These are phyloP conservation scores for Yarrowia sp. DNA, from an alignment of 805 yeast genomes.

Conservation along the genomic window DNA sequence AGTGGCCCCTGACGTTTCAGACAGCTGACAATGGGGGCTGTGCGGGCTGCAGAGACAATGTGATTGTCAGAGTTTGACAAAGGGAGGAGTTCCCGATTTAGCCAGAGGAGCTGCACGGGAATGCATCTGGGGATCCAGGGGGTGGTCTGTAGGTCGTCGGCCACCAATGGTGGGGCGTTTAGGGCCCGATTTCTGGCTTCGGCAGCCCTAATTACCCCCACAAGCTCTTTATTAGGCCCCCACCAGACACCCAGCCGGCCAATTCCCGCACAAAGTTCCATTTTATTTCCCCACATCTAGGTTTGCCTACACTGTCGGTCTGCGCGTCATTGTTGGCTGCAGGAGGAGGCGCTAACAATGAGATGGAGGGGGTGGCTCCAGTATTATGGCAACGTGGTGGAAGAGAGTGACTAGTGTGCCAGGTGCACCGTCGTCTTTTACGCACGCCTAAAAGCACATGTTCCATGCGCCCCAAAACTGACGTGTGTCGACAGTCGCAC, in stretches of 20 bases:
- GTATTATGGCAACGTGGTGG: not conserved
- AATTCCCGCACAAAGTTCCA: not conserved
- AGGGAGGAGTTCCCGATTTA: not conserved
- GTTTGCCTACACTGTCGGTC: too few species aligned
- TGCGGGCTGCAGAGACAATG: constrained; percentile 24
- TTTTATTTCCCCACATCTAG: not conserved
- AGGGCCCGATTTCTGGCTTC: too few species aligned
- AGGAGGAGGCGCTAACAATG: not conserved
- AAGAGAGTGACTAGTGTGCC: too few species aligned
- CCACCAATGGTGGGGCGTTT: not conserved
- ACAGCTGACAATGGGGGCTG: constrained; percentile 19
- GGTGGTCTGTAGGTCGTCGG: not conserved
- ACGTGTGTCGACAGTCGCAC: too few species aligned
- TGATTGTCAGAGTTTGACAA: constrained; percentile 26
- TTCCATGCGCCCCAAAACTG: too few species aligned
- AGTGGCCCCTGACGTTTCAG: constrained; percentile 19
- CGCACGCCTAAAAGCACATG: too few species aligned
- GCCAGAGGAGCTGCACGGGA: constrained; percentile 8
- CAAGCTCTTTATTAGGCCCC: too few species aligned
- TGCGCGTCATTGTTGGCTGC: constrained; percentile 3
- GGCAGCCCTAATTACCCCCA: too few species aligned
- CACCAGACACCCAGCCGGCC: too few species aligned
- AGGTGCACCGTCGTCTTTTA: too few species aligned
- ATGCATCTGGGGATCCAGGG: not conserved
- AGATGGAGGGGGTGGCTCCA: not conserved